Evolutionary conservation across 1,139 yeast genomes (phyloP).

Genomic region (Cylindricascospora bacillispora): DNA sequence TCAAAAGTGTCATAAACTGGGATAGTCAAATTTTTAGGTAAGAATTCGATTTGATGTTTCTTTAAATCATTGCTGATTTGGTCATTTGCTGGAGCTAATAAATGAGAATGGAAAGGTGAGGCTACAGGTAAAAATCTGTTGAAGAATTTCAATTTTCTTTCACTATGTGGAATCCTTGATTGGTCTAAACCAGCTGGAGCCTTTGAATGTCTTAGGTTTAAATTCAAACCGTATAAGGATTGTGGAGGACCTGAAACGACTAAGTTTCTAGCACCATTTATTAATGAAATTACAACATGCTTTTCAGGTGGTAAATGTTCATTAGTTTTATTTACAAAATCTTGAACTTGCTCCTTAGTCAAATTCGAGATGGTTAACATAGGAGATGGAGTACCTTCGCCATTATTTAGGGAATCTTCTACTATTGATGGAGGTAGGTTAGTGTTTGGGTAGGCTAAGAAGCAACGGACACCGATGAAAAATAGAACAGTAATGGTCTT

Average conservation of each 20-base stretch:
- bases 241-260: conserved; percentile 98
- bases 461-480: conserved; percentile 88
- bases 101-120: conserved; percentile 93
- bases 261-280: conserved; percentile 91
- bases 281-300: conserved; percentile 79
- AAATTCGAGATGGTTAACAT: conserved; percentile 92
- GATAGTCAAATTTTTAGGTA: conserved; percentile 45
- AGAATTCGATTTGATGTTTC: conserved; percentile 44
- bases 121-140: conserved; percentile 91
- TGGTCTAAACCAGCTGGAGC: conserved; percentile 93
- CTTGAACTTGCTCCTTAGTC: conserved; percentile 64
- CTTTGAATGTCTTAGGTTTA: conserved; percentile 83
- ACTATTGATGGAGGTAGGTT: conserved; percentile 88
- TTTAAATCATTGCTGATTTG: conserved; percentile 54
- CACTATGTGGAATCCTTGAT: conserved; percentile 83
- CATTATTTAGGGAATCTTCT: conserved; percentile 84
- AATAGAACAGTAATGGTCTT: conserved; percentile 78
- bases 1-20: conserved; percentile 88
- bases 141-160: conserved; percentile 85
- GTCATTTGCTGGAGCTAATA: conserved; percentile 60
- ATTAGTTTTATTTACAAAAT: conserved; percentile 74
- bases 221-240: conserved; percentile 91
- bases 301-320: conserved; percentile 85
- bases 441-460: conserved; percentile 83
- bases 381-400: conserved; percentile 95